Base-by-base conservation (phyloP, 2,329 filamentous ascomycete species). In the Allantophomopsis lycopodina region DNA sequence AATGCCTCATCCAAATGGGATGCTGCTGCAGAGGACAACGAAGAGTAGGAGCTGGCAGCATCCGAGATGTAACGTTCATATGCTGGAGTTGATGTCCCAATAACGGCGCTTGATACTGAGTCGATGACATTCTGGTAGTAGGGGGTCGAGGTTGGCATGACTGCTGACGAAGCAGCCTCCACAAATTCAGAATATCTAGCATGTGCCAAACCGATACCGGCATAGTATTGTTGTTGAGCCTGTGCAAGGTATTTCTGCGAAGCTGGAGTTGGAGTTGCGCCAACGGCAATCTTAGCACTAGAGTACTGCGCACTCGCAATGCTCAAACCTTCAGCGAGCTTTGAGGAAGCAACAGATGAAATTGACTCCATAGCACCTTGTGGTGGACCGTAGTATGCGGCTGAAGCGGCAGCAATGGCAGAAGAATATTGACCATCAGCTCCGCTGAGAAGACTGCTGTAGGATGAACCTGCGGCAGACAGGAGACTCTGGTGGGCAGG, bases 181-280 rank as follows among this genome's bases (percentile, higher is more conserved):
- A 91, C 47, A 51, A 91, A 89, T 37, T 79, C 79, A 5, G 79
- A 76, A 56, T 91, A 91, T 31, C 79, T 75, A 34, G 78, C 83
- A 51, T 93, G 81, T 1, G 86, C 85, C 35, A 85, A 58, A 20
- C 85, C 85, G 17, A 91, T 59, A 10, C 79, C 83, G 46, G 85
- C 80, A 49, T 86, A 88, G 58, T 89, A 89, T 52, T 76, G 71
- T 48, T 69, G 60, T 48, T 68, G 71, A 35, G 72, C 80, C 63
- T 68, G 78, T 54, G 66, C 74, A 54, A 63, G 73, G 60, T 67
- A 71, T 65, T 60, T 79, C 58, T 62, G 60, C 42, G 60, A 60
- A 11, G 60, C 50, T 0, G 66, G 61, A 46, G 60, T 75, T 46
- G 55, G 67, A 1, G 79, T 76, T 2, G 78, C 71, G 15, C 78